These are phyloP conservation scores for Turritis glabra DNA, from an alignment of 345 rosid species.

Conservation along the genomic window DNA sequence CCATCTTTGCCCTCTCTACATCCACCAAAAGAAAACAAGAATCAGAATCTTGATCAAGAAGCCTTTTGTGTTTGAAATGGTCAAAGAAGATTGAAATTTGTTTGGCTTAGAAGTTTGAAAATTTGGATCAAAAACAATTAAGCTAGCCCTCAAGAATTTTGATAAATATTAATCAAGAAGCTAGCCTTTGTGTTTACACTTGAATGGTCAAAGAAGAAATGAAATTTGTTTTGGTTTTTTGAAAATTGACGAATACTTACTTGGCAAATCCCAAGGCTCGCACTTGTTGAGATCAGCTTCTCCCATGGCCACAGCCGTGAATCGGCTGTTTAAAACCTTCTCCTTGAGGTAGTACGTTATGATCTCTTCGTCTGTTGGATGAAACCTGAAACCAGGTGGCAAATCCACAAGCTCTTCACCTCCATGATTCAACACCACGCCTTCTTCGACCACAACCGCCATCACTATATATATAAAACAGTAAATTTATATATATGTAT, in stretches of 20 bases:
- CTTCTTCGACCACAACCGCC: slow-evolving; percentile 51
- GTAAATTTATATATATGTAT: background rate
- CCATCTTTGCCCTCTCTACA: slow-evolving; percentile 93
- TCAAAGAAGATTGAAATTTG: slow-evolving; percentile 15
- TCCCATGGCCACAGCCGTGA: slow-evolving; percentile 71
- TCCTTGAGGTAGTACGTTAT: slow-evolving; percentile 63
- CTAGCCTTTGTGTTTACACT: slow-evolving; percentile 12
- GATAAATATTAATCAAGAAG: slow-evolving; percentile 31
- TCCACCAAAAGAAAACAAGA: background rate
- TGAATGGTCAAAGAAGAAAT: slow-evolving; percentile 23
- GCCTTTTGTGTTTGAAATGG: slow-evolving; percentile 3
- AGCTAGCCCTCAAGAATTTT: slow-evolving; percentile 6
- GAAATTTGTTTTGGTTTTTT: background rate
- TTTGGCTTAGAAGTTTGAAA: slow-evolving; percentile 1
- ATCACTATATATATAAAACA: slow-evolving; percentile 39
- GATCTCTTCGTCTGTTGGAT: slow-evolving; percentile 95
- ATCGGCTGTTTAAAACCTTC: slow-evolving; percentile 62
- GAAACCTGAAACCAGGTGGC: slow-evolving; percentile 95
- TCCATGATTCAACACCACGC: slow-evolving; percentile 43
- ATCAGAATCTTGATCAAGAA: slow-evolving; percentile 23
- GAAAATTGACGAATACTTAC: slow-evolving; percentile 43
- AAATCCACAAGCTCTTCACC: slow-evolving; percentile 64
- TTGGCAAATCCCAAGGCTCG: slow-evolving; percentile 95
- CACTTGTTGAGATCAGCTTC: slow-evolving; percentile 94
- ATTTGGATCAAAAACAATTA: background rate